Evolutionary conservation across 108 stramenopile genomes (phyloP).

Genomic region (Cyclotella choctawhatcheeana): DNA sequence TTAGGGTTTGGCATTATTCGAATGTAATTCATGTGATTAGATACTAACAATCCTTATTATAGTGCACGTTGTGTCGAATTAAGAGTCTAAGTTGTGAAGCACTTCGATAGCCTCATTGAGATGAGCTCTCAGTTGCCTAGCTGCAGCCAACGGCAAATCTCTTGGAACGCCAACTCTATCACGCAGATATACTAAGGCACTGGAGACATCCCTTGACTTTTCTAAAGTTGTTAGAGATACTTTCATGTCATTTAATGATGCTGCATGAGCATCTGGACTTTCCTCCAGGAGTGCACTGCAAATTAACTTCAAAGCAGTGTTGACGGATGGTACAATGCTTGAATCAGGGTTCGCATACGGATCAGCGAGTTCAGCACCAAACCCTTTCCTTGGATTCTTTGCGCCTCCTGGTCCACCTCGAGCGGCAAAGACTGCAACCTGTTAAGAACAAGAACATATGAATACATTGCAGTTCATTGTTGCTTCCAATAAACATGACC

Average conservation of each 20-base stretch:
- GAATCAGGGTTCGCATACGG: constrained; percentile 77
- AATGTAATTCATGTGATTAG: too few relatives aligned
- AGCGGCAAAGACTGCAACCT: constrained; percentile 73
- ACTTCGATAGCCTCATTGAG: constrained; percentile 79
- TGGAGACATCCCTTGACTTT: constrained; percentile 60
- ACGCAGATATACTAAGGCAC: constrained; percentile 72
- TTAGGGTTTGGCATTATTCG: too few relatives aligned
- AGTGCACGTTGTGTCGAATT: too few relatives aligned
- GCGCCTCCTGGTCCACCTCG: constrained; percentile 78
- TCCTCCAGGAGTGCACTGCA: constrained; percentile 61
- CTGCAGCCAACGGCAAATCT: constrained; percentile 79
- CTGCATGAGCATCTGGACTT: constrained; percentile 36
- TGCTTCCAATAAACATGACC: not conserved
- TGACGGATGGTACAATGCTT: constrained; percentile 54
- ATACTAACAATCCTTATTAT: too few relatives aligned
- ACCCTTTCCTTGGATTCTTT: constrained; percentile 78
- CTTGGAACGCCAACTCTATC: constrained; percentile 85
- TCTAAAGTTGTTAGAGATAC: constrained; percentile 47
- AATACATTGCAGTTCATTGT: not conserved
- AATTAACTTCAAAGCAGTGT: constrained; percentile 64
- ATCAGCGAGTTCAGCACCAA: constrained; percentile 84
- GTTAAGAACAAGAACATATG: too few relatives aligned
- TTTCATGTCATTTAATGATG: constrained; percentile 41
- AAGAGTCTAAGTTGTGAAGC: constrained; percentile 18
- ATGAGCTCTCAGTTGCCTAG: constrained; percentile 79